phyloP scores from a whole-genome alignment of 1,284 basidiomycete genomes.

The Cerioporus squamosus region DNA sequence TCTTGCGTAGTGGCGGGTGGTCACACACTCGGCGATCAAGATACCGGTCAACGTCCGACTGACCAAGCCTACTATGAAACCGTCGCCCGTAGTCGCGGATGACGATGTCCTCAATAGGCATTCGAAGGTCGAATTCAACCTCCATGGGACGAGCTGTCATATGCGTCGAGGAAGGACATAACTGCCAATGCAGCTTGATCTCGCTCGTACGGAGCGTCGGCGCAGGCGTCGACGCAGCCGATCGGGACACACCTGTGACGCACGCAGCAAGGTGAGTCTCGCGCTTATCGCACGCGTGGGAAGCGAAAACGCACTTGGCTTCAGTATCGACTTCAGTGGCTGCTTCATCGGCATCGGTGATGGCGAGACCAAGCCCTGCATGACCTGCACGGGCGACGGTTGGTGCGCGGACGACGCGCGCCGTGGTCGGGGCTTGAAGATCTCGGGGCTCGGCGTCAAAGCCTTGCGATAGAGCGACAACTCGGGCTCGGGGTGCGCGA shows the following conservation, averaged over 20 bases:
- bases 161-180: slow-evolving; percentile 40
- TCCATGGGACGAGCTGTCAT: slow-evolving; percentile 22
- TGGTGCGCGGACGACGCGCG: slow-evolving; percentile 9
- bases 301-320: slow-evolving; percentile 14
- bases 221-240: slow-evolving; percentile 16
- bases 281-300: not conserved
- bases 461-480: slow-evolving; percentile 12
- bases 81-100: slow-evolving; percentile 25
- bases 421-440: slow-evolving; percentile 17
- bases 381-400: slow-evolving; percentile 17
- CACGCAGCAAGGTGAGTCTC: slow-evolving; percentile 12
- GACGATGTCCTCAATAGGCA: slow-evolving; percentile 26
- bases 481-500: slow-evolving; percentile 12
- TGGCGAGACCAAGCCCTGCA: slow-evolving; percentile 16
- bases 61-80: not conserved
- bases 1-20: slow-evolving; percentile 34
- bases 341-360: slow-evolving; percentile 10
- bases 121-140: slow-evolving; percentile 33
- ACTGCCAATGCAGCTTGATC: slow-evolving; percentile 42
- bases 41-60: slow-evolving; percentile 27
- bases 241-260: slow-evolving; percentile 23
- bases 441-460: slow-evolving; percentile 14
- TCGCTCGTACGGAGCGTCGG: slow-evolving; percentile 3
- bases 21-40: slow-evolving; percentile 40
- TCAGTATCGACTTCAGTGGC: slow-evolving; percentile 31